These are phyloP conservation scores for Striga asiatica DNA, from an alignment of 257 asterid genomes.

Conservation along the genomic window DNA sequence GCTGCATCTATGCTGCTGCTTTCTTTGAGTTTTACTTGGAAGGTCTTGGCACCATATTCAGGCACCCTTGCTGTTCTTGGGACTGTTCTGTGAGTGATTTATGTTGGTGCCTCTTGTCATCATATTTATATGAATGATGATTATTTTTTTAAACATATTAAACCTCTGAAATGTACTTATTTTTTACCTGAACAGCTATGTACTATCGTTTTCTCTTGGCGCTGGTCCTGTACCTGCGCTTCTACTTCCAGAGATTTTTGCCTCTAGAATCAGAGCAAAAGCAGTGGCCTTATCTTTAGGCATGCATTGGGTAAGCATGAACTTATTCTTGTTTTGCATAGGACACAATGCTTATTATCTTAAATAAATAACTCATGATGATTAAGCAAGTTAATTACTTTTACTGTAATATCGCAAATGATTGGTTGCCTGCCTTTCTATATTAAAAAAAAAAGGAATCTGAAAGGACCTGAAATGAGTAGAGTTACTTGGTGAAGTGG, in stretches of 20 bases:
- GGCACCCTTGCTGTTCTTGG: slow-evolving; percentile 78
- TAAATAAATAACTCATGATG: too few relatives aligned
- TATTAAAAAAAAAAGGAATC: too few relatives aligned
- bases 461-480: too few relatives aligned
- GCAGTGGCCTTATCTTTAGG: slow-evolving; percentile 88
- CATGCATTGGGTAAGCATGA: slow-evolving; percentile 77
- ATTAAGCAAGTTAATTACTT: too few relatives aligned
- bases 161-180: background rate
- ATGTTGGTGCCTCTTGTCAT: slow-evolving; percentile 5
- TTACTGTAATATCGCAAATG: too few relatives aligned
- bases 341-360: background rate
- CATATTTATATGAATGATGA: background rate
- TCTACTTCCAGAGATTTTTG: slow-evolving; percentile 78
- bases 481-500: too few relatives aligned
- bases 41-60: slow-evolving; percentile 65
- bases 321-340: background rate
- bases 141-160: background rate
- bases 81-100: slow-evolving; percentile 65
- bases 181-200: slow-evolving; percentile 41
- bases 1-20: slow-evolving; percentile 91
- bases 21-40: slow-evolving; percentile 73
- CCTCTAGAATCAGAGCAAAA: slow-evolving; percentile 89
- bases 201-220: slow-evolving; percentile 85
- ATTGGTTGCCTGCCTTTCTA: too few relatives aligned
- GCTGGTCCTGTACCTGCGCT: slow-evolving; percentile 99